These are phyloP conservation scores for Glomus cerebriforme DNA, from an alignment of 192 early-diverging fungal species.

Conservation along the genomic window DNA sequence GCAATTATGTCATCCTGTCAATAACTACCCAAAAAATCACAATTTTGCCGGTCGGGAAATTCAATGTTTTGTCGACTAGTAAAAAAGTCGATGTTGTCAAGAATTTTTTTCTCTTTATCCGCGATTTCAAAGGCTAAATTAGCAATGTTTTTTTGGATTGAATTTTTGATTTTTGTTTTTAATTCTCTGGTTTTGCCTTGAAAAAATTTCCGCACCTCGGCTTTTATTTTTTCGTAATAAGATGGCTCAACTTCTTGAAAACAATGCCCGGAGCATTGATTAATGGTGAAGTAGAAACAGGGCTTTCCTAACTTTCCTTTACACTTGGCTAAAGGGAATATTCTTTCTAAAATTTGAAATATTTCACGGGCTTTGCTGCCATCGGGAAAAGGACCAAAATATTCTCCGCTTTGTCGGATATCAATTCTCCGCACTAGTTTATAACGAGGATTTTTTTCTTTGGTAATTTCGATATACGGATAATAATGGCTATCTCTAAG, in stretches of 20 bases:
- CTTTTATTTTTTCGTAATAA: neutral
- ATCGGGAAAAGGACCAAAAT: slow-evolving; percentile 7
- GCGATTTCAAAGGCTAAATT: neutral
- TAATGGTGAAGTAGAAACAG: neutral
- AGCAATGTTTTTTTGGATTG: neutral
- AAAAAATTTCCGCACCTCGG: neutral
- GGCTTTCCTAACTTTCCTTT: neutral
- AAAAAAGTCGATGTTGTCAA: neutral
- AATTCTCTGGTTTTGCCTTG: neutral
- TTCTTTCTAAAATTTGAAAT: neutral
- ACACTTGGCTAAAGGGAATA: neutral
- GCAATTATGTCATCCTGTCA: too few species aligned
- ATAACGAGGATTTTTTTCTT: neutral
- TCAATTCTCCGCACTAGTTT: neutral
- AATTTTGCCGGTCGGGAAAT: neutral
- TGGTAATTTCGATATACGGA: too few species aligned
- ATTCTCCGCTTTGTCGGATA: neutral
- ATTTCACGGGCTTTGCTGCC: neutral
- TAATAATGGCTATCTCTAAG: too few species aligned
- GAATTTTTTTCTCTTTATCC: neutral
- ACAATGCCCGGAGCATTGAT: neutral
- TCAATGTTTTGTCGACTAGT: neutral
- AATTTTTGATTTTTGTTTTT: neutral
- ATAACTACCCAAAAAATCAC: too few species aligned
- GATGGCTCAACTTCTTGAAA: neutral